Conservation (phyloP, 148 eudicot species). For the Amaranthus hypochondriacus region DNA sequence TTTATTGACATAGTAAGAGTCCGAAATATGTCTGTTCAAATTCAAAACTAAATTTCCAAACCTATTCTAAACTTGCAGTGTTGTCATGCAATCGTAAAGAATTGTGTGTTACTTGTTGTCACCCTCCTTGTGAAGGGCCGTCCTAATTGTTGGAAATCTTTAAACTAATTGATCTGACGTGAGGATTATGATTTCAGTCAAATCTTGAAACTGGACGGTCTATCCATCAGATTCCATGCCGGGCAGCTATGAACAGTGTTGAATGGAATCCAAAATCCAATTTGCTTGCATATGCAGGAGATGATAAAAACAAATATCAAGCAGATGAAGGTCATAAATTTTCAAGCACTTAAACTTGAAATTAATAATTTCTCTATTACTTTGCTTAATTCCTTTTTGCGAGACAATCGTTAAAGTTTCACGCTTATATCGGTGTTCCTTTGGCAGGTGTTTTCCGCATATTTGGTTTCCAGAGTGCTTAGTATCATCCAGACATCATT, state of each 20-base stretch:
- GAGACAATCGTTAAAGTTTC: not conserved
- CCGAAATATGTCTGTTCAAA: not conserved
- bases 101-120: not conserved
- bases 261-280: slow-evolving; percentile 95
- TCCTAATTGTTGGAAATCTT: not conserved
- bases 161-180: not conserved
- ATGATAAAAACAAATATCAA: slow-evolving; percentile 94
- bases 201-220: slow-evolving; percentile 82
- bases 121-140: not conserved
- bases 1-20: slow-evolving; percentile 85
- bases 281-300: slow-evolving; percentile 96
- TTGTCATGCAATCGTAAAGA: not conserved
- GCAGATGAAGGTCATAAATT: slow-evolving; percentile 71
- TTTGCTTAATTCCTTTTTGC: not conserved
- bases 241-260: slow-evolving; percentile 98
- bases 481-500: slow-evolving; percentile 1
- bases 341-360: not conserved
- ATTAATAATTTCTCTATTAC: not conserved
- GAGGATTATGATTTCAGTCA: slow-evolving; percentile 35
- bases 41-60: not conserved
- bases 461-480: slow-evolving; percentile 83
- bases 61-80: not conserved
- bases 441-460: slow-evolving; percentile 80
- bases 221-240: slow-evolving; percentile 90
- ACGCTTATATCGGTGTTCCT: not conserved